Conservation (phyloP, 73 alveolate species). For the Symbiodinium pilosum region DNA sequence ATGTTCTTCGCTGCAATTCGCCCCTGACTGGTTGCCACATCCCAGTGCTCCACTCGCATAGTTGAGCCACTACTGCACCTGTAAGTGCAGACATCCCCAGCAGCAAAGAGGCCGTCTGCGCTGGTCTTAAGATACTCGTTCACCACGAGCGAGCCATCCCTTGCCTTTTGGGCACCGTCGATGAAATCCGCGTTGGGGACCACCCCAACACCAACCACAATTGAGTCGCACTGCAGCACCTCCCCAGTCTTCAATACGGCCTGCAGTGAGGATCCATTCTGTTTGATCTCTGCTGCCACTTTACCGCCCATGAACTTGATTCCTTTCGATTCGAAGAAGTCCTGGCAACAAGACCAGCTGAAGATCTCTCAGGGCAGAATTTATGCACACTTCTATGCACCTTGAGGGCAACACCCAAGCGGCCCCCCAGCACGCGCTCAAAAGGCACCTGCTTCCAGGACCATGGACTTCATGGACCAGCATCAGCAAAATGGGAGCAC, state of each 20-base stretch:
- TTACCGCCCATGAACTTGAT: constrained; percentile 92
- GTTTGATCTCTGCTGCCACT: background rate
- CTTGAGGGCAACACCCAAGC: constrained; percentile 95
- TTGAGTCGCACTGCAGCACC: constrained; percentile 1
- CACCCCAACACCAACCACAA: constrained; percentile 96
- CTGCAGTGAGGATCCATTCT: constrained; percentile 3
- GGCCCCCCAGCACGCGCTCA: constrained; percentile 95
- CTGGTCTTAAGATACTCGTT: constrained; percentile 96
- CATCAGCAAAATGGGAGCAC: constrained; percentile 46
- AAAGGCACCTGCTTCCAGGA: constrained; percentile 50
- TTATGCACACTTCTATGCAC: constrained; percentile 48
- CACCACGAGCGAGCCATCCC: constrained; percentile 94
- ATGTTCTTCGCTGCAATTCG: constrained; percentile 95
- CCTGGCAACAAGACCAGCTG: constrained; percentile 48
- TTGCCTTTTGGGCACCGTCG: constrained; percentile 71
- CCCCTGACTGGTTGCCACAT: constrained; percentile 96
- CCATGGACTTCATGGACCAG: too few species aligned
- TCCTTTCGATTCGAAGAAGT: constrained; percentile 70
- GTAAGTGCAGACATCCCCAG: constrained; percentile 96
- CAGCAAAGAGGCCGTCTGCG: constrained; percentile 96
- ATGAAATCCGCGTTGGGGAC: constrained; percentile 95
- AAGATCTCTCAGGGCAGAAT: constrained; percentile 82
- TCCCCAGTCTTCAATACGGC: background rate
- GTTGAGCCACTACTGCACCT: constrained; percentile 95
- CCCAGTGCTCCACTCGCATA: constrained; percentile 97